phyloP scores from a whole-genome alignment of 1,139 yeast genomes.

The Pichia cactophila region DNA sequence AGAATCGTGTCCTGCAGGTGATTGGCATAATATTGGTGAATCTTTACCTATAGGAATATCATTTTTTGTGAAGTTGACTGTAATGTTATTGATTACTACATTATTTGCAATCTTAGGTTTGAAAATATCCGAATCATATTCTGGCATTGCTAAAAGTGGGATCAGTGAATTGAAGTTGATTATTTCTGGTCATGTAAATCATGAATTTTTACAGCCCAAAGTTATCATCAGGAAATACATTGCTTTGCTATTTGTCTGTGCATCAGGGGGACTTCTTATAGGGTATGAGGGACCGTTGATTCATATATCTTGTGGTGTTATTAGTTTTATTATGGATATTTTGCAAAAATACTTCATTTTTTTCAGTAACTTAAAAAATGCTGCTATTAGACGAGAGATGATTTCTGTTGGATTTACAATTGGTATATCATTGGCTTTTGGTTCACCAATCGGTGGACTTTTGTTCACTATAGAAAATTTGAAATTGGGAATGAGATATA shows the following conservation, averaged over 20 bases:
- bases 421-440: constrained; percentile 90
- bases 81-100: constrained; percentile 32
- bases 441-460: constrained; percentile 93
- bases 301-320: constrained; percentile 73
- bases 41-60: neutral
- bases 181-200: constrained; percentile 50
- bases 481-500: constrained; percentile 55
- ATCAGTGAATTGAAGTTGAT: constrained; percentile 62
- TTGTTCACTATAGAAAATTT: constrained; percentile 74
- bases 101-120: constrained; percentile 29
- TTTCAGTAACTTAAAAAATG: constrained; percentile 42
- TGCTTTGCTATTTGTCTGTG: constrained; percentile 58
- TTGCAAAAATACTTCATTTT: constrained; percentile 14
- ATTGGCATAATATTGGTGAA: constrained; percentile 28
- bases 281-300: constrained; percentile 95
- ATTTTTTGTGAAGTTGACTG: constrained; percentile 16
- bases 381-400: constrained; percentile 53
- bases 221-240: constrained; percentile 43
- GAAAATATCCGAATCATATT: constrained; percentile 32
- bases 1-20: constrained; percentile 21
- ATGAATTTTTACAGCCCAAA: constrained; percentile 39
- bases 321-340: constrained; percentile 33
- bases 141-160: constrained; percentile 53
- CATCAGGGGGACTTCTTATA: constrained; percentile 73
- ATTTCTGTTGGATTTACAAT: constrained; percentile 86